Evolutionary conservation across 179 eudicot species (phyloP), one percentile per base, ranked within the genome.

Genomic region (Silene noctiflora): DNA sequence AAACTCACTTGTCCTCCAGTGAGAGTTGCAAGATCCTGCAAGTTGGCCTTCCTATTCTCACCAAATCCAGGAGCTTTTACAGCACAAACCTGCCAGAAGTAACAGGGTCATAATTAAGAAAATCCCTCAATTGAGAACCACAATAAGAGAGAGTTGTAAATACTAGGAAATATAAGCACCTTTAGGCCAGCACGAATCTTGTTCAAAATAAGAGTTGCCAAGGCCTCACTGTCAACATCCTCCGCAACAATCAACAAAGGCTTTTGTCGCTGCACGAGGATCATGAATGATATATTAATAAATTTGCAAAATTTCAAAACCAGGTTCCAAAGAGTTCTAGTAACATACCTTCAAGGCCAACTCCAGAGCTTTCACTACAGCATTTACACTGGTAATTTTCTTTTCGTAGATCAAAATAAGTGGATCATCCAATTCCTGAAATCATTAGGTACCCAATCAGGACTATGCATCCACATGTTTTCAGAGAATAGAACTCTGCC

Each of bases 51-150:
- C 77, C 97, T 90, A 70, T 89, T 93, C 80, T 95, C 99, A 55
- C 97, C 98, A 80, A 93, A 95, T 7, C 98, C 99, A 70, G 98
- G 99, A 44, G 98, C 97, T 83, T 96, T 96, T 21, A 96, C 80
- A 60, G 98, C 98, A 87, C 97, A 96, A 70, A 93, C 88, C 98
- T 95, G 74, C 33, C 39, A 13, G 21, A 1, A 80, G 19, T 17
- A 53, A 19, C 8, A 44, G 0, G 33, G 13, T 12, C 11, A 29
- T 48, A 3, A 20, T 67, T 67, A 13, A 25, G 42, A 10, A 4
- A 75, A 11, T 21, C 12, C 2, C 20, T 22, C 27, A 3, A 33
- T 22, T 10, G 8, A 33, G 33, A 14, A 67, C 6, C 35, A 64
- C 10, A 19, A 3, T 22, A 17, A 17, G 63, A 27, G n/a, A 6